Base-by-base conservation (phyloP, 345 rosid species). In the Citrus mangshanensis region DNA sequence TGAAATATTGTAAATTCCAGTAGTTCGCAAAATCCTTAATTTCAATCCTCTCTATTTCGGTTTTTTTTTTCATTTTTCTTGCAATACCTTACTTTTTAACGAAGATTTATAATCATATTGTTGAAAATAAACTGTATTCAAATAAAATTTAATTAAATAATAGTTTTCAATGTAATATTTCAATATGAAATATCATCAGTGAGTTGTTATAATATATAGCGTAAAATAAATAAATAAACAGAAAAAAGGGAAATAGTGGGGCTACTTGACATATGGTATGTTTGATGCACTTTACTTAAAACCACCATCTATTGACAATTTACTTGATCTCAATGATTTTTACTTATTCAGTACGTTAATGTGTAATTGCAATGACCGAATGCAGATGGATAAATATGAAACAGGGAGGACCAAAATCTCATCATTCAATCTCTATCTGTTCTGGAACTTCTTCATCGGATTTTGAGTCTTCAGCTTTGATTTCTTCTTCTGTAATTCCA, bases 351-450 rank as follows among this genome's bases (percentile, higher is more conserved):
- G 35, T 9, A 65, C 1, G 8, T 32, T 64, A 64, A 30, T 18
- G 68, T n/a, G n/a, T 68, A 34, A 4, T 24, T n/a, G 72, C 72
- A 68, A 12, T n/a, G 9, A 25, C 6, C 24, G 9, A 6, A 71
- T 16, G 7, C 61, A 54, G 65, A 14, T 51, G 9, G 14, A 55
- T 21, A 14, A 54, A 13, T 5, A 34, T 25, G 66, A 51, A 37
- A 68, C n/a, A 30, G n/a, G 21, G 22, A 4, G 25, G 75, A 68
- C 30, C 56, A 64, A 49, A 65, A 12, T 35, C 66, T 16, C 75
- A 25, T 87, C 83, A 91, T 81, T 89, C 92, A 72, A 89, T 91
- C 72, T 84, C 85, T n/a, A 89, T 88, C 80, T 85, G 86, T 68
- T 80, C 87, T 14, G 92, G 94, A 34, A 71, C 67, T 73, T 83